phyloP scores from a whole-genome alignment of 2,329 filamentous ascomycete genomes.

The Lithohypha guttulata region DNA sequence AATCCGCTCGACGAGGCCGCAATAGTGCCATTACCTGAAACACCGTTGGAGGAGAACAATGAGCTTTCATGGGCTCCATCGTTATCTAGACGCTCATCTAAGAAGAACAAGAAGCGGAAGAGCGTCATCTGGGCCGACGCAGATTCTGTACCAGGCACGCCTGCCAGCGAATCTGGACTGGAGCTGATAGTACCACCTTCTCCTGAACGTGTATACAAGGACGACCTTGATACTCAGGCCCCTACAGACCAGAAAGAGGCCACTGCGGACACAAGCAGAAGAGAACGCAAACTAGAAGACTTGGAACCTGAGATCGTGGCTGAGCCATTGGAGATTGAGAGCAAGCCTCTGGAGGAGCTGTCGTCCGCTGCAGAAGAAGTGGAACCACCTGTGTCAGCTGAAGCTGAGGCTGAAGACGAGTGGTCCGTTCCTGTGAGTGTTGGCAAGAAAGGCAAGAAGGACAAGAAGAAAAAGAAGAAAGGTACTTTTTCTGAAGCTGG shows the following conservation, averaged over 20 bases:
- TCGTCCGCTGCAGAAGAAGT: background rate
- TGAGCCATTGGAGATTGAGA: background rate
- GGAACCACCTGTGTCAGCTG: background rate
- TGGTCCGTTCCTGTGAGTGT: conserved; percentile 11
- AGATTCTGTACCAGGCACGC: conserved; percentile 5
- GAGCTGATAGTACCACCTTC: conserved; percentile 2
- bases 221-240: background rate
- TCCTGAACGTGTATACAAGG: conserved; percentile 1
- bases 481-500: background rate
- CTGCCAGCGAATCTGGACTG: conserved; percentile 4
- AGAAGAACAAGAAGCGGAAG: conserved; percentile 10
- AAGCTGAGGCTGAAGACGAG: conserved; percentile 9
- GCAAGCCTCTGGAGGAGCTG: background rate
- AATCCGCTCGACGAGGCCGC: conserved; percentile 2
- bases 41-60: background rate
- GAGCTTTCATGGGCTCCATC: background rate
- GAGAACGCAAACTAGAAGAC: conserved; percentile 1
- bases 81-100: background rate
- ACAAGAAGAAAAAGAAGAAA: conserved; percentile 17
- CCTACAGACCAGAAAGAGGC: background rate
- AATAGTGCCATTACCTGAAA: background rate
- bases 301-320: background rate
- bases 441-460: conserved; percentile 18
- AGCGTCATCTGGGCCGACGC: conserved; percentile 8
- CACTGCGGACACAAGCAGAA: background rate